Conservation (phyloP, 2,329 filamentous ascomycete genomes). For the Mariannaea elegans region DNA sequence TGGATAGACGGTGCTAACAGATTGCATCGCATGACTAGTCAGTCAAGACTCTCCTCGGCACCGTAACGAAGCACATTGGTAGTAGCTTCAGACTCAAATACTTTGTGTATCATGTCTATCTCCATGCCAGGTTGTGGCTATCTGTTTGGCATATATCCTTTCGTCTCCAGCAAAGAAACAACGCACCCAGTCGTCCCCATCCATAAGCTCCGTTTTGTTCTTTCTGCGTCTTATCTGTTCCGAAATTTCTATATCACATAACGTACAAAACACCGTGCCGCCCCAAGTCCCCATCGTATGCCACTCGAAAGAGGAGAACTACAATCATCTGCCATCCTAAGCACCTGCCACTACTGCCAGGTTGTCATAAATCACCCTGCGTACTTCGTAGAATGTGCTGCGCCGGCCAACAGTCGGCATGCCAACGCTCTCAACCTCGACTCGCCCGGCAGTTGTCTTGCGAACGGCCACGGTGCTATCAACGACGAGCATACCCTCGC, state of each 20-base stretch:
- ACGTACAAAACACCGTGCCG: conserved; percentile 17
- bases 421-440: conserved; percentile 85
- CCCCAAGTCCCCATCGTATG: conserved; percentile 1
- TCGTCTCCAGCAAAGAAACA: too few species aligned
- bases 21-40: too few species aligned
- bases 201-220: conserved; percentile 19
- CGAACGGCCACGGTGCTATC: conserved; percentile 88
- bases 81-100: not conserved
- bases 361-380: conserved; percentile 91
- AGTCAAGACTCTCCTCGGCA: too few species aligned
- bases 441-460: conserved; percentile 85
- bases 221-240: conserved; percentile 4
- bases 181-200: not conserved
- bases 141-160: not conserved
- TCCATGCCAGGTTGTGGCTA: not conserved
- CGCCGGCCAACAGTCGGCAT: conserved; percentile 47
- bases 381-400: conserved; percentile 86
- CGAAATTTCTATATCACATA: conserved; percentile 11
- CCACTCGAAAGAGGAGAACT: not conserved
- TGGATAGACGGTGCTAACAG: too few species aligned
- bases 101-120: not conserved
- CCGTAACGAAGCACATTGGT: too few species aligned
- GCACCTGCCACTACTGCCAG: conserved; percentile 87
- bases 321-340: conserved; percentile 42
- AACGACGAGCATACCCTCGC: conserved; percentile 90